These are phyloP conservation scores for Neonectria neomacrospora DNA, from an alignment of 2,329 filamentous ascomycete species.

Conservation along the genomic window DNA sequence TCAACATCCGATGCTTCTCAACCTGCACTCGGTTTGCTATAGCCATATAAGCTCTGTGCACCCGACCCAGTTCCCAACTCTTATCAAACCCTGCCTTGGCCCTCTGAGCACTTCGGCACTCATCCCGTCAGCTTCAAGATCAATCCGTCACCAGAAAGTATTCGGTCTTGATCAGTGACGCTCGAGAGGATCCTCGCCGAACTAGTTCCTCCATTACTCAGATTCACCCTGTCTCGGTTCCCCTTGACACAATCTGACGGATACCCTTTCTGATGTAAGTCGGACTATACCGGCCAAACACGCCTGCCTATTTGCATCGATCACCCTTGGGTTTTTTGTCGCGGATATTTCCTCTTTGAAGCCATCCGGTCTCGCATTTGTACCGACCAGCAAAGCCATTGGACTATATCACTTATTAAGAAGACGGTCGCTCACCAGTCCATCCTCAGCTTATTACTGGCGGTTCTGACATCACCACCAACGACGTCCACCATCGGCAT, in stretches of 20 bases:
- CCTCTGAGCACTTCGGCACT: conserved; percentile 6
- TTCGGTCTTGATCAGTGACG: conserved; percentile 10
- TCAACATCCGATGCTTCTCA: conserved; percentile 31
- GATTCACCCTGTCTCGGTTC: conserved; percentile 24
- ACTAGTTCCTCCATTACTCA: conserved; percentile 14
- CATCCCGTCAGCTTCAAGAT: neutral
- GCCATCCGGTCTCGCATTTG: conserved; percentile 25
- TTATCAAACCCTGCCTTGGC: conserved; percentile 11
- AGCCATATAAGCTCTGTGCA: conserved; percentile 41
- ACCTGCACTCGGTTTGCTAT: conserved; percentile 35
- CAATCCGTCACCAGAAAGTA: conserved; percentile 1
- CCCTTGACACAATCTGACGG: conserved; percentile 32
- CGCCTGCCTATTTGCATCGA: conserved; percentile 14
- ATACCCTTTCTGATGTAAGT: conserved; percentile 30
- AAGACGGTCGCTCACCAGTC: conserved; percentile 20
- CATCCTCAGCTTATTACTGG: conserved; percentile 24
- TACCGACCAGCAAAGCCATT: conserved; percentile 14
- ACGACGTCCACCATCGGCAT: conserved; percentile 14
- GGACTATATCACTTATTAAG: conserved; percentile 15
- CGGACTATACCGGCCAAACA: conserved; percentile 27
- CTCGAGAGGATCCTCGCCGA: conserved; percentile 21
- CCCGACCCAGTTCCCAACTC: conserved; percentile 28
- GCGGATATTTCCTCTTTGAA: conserved; percentile 23
- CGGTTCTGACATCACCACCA: conserved; percentile 13
- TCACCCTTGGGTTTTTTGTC: conserved; percentile 21